Base-by-base conservation (phyloP, 495 filamentous ascomycete species). In the Niebla homalea region DNA sequence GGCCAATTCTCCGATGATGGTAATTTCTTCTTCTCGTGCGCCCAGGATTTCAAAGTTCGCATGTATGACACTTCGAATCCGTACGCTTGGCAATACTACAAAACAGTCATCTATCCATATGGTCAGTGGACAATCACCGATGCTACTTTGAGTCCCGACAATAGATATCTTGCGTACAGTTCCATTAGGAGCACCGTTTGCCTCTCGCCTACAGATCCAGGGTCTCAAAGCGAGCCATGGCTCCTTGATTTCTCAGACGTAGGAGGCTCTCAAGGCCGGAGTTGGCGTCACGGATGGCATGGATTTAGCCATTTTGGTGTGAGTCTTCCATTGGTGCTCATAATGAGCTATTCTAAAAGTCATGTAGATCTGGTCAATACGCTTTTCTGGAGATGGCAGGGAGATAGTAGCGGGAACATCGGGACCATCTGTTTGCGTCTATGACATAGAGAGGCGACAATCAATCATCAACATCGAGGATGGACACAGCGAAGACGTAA, bases 1-100 rank as follows among this genome's bases (percentile, higher is more conserved):
- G 92, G 92, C 5, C 92, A 98, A 63, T 98, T 96, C 61, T 94
- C 87, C 0, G 84, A 90, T 48, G 92, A 98, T 57, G 92, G 92
- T 5, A 94, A 94, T 67, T 96, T 96, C 68, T 98, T 94, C 65
- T 98, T 94, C 63, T 83, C 82, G n/a, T 90, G 84, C 57, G 82
- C 81, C 20, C 89, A 96, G 62, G 89, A 98, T 62, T 95, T 92
- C 66, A 80, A 77, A 49, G 87, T 98, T 14, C 83, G 89, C 19
- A 88, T 98, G 84, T 98, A 97, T 62, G 92, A 98, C 61, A 96
- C 92, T 0, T 93, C 87, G 1, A 94, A 96, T 51, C 92, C 92
- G 0, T 93, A 89, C 62, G 77, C 85, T 47, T 98, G 92, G 92
- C 83, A 81, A 58, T 89, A 95, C 62, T 96, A 96, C 67, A 97